Evolutionary conservation across 805 yeast species (phyloP), one percentile per base, ranked within the genome.

Genomic region (Saccharomycopsis capsularis): DNA sequence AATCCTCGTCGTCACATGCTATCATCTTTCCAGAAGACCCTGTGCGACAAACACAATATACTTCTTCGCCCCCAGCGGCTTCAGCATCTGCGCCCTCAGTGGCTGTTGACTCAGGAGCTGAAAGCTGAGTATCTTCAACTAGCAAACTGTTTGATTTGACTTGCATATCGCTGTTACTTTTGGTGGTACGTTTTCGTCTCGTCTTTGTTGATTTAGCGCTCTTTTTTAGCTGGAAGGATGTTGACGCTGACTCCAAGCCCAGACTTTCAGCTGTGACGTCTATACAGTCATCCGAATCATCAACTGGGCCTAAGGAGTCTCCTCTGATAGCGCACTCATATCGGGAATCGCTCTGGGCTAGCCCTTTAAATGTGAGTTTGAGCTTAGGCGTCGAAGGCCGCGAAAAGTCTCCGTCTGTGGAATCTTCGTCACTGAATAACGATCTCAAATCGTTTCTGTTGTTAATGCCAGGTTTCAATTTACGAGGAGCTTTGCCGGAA

Each of bases 1-100:
- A 90, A 34, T 76, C 73, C 2, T 72, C 72, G 57, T 86, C 79
- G 62, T 90, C 97, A 64, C 98, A 91, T 0, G 91, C 96, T 54
- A 91, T 75, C 98, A 91, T 91, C 46, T 76, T 78, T 1, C 97
- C 97, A 48, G 59, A 65, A 4, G 78, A 70, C 1, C 65, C 67
- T 3, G 66, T 63, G 3, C 68, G 61, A 52, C 85, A 79, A 13
- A 67, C 45, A 54, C 84, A 79, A 55, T 75, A 79, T 1, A 57
- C 43, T 15, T 46, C 56, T 6, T 53, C 53, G 9, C 55, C 60
- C n/a, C 50, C 59, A 2, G 32, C 32, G 13, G 13, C 32, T 29
- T 29, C 13, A 9, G 32, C 32, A 29, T 29, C 32, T 7, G 13
- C 13, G 13, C 11, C 32, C 32, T 13, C 13, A 29, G 32, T 9